Base-by-base conservation (phyloP, 2,329 filamentous ascomycete genomes). In the Biscogniauxia sp. region DNA sequence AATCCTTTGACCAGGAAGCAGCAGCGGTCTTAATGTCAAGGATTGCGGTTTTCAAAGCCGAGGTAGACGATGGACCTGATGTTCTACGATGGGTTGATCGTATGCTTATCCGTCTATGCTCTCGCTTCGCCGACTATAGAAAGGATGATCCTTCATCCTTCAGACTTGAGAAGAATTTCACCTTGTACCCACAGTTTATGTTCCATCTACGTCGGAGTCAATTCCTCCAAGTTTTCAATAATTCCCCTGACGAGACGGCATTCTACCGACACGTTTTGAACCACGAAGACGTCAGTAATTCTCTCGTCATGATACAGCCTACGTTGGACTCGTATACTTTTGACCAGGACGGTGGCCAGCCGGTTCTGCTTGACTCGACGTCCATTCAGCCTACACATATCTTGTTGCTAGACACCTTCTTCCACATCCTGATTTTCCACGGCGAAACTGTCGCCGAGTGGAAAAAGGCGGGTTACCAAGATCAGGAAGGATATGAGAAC, bases 351-450 rank as follows among this genome's bases (percentile, higher is more conserved):
- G 93, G 93, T 25, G 90, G 92, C 53, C 87, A 93, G 66, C 94
- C 95, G 1, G 95, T 99, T n/a, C 81, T 99, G 23, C 85, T 99
- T 41, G 95, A 99, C 75, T 98, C 94, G 15, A 93, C 93, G 41
- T 97, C 93, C 5, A 99, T 99, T 69, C 94, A 98, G 73, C 90
- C 93, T 9, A 91, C 93, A 20, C 96, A 97, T 62, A 91, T 98
- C 62, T 84, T 99, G 55, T 87, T 99, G 11, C 88, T 99, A 58
- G 95, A 99, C 72, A 98, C 95, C 0, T 99, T 99, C 82, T 99
- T 99, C 85, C 95, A 99, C 76, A 99, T 99, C 64, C 86, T 99
- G 58, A 99, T 99, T 70, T 99, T 98, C 85, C 93, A 99, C 71
- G 95, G 95, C 64, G 94, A 99, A 81, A 98, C 94, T 0, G 91